A percentile compares a stretch with the other conserved stretches of the same genome.
phyloP scores from a whole-genome alignment of 202 grass and related monocot genomes.

The Dendrocalamus latiflorus region DNA sequence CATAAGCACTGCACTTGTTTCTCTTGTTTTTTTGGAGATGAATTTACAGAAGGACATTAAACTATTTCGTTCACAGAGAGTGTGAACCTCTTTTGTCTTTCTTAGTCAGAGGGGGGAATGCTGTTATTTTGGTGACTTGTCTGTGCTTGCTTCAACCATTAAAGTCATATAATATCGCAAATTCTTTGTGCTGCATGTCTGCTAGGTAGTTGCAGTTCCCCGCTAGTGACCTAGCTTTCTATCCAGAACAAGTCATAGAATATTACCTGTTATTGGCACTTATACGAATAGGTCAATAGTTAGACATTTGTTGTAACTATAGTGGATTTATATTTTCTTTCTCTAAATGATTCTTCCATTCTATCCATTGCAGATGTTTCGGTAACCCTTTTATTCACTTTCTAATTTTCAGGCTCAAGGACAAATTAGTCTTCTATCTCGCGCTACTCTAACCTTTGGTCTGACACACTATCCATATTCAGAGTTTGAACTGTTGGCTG shows the following conservation, averaged over 20 bases:
- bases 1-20: not conserved
- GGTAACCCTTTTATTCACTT: not conserved
- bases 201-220: not conserved
- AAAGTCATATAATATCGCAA: not conserved
- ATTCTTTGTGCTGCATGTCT: slow-evolving; percentile 11
- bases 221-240: not conserved
- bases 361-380: not conserved
- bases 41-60: not conserved
- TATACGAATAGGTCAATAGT: not conserved
- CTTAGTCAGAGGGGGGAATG: not conserved
- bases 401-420: slow-evolving; percentile 75
- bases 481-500: slow-evolving; percentile 88
- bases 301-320: not conserved
- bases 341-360: not conserved
- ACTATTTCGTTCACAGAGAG: not conserved
- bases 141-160: not conserved
- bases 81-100: not conserved
- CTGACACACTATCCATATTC: slow-evolving; percentile 91
- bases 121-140: slow-evolving; percentile 1
- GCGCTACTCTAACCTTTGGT: slow-evolving; percentile 77
- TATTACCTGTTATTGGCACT: slow-evolving; percentile 7
- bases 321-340: slow-evolving; percentile 6
- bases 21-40: not conserved
- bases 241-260: not conserved
- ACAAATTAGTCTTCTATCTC: slow-evolving; percentile 61